Base-by-base conservation (phyloP, 2,329 filamentous ascomycete species). In the Botrytis byssoidea region DNA sequence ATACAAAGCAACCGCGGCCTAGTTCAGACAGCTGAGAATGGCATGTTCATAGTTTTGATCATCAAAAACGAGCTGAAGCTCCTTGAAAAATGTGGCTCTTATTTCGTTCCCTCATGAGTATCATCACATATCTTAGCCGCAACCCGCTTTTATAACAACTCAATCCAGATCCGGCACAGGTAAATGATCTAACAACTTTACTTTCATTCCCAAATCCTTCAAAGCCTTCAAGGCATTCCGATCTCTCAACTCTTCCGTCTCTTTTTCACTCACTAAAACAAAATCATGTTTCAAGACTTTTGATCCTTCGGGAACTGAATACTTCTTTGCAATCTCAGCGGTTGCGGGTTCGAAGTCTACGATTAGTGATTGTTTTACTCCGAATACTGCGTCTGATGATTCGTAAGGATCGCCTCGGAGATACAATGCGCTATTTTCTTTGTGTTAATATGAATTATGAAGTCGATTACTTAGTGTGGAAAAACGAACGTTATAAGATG, bases 341-440 rank as follows among this genome's bases (percentile, higher is more conserved):
- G 83, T 63, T 78, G 89, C 84, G 79, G 86, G 83, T 75, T 86
- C 77, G 83, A 89, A 83, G 76, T 93, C 90, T 18, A 94, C 86
- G 25, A 93, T 83, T 22, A 96, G 85, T 40, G 90, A 93, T 80
- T 93, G 87, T 82, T 96, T 97, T 71, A 96, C 93, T n/a, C 93
- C 93, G 78, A 97, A 96, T 1, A 96, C 93, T 0, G 93, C 92
- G 79, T 97, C 93, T 0, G 91, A 92, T 1, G 89, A 92, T 83
- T 95, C 92, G 80, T 95, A 96, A 0, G 91, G 91, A 78, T 95
- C 93, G 59, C 89, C 90, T 3, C 91, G 89, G 73, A 94, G 84
- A 80, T 95, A 97, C 0, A 97, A 84, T 0, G 93, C 92, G 6
- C 91, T 93, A 32, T 48, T 12, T 10, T 22, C 25, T 3, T 29